A percentile compares a stretch with the other conserved stretches of the same genome.
These are phyloP conservation scores for Candida ponderosae DNA, from an alignment of 805 yeast genomes.

Conservation along the genomic window DNA sequence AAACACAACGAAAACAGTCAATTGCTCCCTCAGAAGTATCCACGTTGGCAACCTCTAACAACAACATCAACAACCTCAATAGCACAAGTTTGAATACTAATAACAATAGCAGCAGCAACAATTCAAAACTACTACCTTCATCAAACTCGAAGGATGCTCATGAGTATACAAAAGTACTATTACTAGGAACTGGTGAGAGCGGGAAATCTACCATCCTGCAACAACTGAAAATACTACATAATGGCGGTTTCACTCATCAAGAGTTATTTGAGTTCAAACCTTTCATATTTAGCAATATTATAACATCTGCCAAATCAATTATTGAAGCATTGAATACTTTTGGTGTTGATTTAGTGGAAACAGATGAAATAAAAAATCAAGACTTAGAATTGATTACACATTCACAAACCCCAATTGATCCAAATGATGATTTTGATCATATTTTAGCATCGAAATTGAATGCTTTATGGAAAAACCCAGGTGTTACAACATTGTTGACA, in stretches of 20 bases:
- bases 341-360: slow-evolving; percentile 22
- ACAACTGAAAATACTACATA: slow-evolving; percentile 32
- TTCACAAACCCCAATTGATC: slow-evolving; percentile 37
- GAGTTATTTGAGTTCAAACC: slow-evolving; percentile 72
- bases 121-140: too few relatives aligned
- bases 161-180: slow-evolving; percentile 59
- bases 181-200: slow-evolving; percentile 74
- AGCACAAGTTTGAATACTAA: background rate
- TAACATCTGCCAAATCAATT: slow-evolving; percentile 69
- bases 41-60: background rate
- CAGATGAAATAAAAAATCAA: slow-evolving; percentile 21
- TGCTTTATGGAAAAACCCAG: slow-evolving; percentile 47
- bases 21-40: slow-evolving; percentile 16
- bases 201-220: slow-evolving; percentile 40
- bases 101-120: too few relatives aligned
- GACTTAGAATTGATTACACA: slow-evolving; percentile 16
- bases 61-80: background rate
- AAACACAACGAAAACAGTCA: slow-evolving; percentile 11
- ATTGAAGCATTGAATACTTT: slow-evolving; percentile 58
- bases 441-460: slow-evolving; percentile 40
- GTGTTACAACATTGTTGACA: slow-evolving; percentile 49
- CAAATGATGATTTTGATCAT: slow-evolving; percentile 43
- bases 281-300: slow-evolving; percentile 67
- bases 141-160: slow-evolving; percentile 23
- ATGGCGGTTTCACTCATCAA: slow-evolving; percentile 35